phyloP scores from a whole-genome alignment of 1,139 yeast species.

The Kodamaea sp. region DNA sequence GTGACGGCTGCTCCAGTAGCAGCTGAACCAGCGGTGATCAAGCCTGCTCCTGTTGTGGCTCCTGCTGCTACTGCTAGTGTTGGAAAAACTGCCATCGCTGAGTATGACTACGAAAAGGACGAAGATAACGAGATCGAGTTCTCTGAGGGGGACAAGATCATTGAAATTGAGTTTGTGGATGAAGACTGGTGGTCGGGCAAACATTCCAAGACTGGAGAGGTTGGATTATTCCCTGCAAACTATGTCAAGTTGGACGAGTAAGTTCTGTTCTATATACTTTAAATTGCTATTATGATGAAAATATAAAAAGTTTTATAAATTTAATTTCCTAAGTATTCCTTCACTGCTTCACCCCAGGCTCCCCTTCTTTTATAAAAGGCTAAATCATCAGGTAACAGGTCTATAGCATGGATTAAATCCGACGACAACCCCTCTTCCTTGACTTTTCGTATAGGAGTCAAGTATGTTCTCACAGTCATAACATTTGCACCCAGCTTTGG shows the following conservation, averaged over 20 bases:
- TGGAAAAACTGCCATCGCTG: constrained; percentile 69
- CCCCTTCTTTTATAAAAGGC: constrained; percentile 61
- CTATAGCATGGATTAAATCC: constrained; percentile 59
- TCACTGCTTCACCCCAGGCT: constrained; percentile 68
- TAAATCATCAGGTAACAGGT: constrained; percentile 55
- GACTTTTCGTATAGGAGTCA: constrained; percentile 37
- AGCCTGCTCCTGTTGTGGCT: constrained; percentile 22
- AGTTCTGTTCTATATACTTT: constrained; percentile 1
- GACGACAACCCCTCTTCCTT: constrained; percentile 38
- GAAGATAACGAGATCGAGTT: constrained; percentile 83
- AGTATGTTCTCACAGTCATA: constrained; percentile 45
- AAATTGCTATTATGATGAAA: background rate
- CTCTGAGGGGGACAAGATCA: constrained; percentile 77
- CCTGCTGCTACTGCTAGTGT: constrained; percentile 21
- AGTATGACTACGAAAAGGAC: constrained; percentile 82
- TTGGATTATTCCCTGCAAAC: constrained; percentile 89
- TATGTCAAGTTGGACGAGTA: constrained; percentile 56
- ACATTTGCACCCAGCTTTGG: constrained; percentile 40
- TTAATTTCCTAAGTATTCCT: constrained; percentile 35
- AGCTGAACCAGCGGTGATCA: constrained; percentile 22
- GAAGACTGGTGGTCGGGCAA: constrained; percentile 97
- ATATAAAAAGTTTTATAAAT: constrained; percentile 1
- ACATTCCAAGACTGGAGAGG: constrained; percentile 63
- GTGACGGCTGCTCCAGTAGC: constrained; percentile 16
- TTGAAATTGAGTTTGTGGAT: constrained; percentile 84